These are phyloP conservation scores for Bolboschoenus planiculmis DNA, from an alignment of 176 grass and related monocot species.

Conservation along the genomic window DNA sequence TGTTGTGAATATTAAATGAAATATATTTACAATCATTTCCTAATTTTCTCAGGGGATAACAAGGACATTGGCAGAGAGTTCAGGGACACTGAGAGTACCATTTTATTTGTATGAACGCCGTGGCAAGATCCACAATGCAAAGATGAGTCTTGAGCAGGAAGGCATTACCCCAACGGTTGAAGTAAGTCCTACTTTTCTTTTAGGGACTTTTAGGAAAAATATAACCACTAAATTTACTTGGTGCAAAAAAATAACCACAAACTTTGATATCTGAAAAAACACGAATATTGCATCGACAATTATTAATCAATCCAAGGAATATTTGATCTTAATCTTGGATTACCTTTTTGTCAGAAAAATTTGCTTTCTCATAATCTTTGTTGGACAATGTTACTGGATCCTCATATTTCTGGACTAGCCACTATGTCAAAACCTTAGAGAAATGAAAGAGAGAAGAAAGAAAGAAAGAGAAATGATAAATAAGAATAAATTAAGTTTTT, in stretches of 20 bases:
- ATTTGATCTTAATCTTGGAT: no score
- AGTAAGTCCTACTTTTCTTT: slow-evolving; percentile 31
- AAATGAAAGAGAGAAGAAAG: background rate
- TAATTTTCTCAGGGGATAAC: slow-evolving; percentile 65
- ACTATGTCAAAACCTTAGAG: background rate
- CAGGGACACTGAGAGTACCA: slow-evolving; percentile 74
- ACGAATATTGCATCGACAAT: background rate
- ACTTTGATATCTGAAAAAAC: background rate
- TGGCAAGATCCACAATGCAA: slow-evolving; percentile 62
- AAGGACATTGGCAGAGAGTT: slow-evolving; percentile 72
- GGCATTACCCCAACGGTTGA: slow-evolving; percentile 70
- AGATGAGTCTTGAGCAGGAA: slow-evolving; percentile 62
- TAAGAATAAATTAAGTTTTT: background rate
- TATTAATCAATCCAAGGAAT: background rate
- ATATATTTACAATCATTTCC: background rate
- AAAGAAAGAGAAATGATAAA: background rate
- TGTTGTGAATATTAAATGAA: background rate
- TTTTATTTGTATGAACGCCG: slow-evolving; percentile 81
- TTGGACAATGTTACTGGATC: background rate
- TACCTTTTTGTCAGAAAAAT: no score
- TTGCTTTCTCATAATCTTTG: background rate
- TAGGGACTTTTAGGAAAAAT: background rate
- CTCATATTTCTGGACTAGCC: background rate
- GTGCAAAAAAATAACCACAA: background rate
- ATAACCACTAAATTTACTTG: background rate